A percentile compares a stretch with the other conserved stretches of the same genome.
Conservation (phyloP, 345 rosid genomes). For the Noccaea bulbosa region DNA sequence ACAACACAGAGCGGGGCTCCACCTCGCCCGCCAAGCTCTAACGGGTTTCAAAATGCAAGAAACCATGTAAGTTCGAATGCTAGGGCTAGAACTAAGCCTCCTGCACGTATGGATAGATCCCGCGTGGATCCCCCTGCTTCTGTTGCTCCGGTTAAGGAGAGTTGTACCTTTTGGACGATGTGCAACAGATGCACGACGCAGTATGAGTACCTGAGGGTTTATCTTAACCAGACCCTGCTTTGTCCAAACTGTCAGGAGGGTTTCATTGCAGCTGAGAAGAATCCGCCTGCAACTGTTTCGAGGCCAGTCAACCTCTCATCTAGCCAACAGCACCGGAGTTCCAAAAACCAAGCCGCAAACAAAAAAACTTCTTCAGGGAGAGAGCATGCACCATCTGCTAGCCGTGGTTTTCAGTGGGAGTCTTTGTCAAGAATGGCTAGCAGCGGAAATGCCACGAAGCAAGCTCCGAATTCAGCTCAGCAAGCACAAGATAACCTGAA, state of each 20-base stretch:
- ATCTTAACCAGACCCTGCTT: constrained; percentile 74
- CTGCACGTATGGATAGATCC: constrained; percentile 35
- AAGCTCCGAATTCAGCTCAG: constrained; percentile 47
- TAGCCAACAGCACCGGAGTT: constrained; percentile 53
- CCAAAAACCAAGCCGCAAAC: constrained; percentile 43
- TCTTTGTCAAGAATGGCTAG: constrained; percentile 47
- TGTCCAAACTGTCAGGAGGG: constrained; percentile 78
- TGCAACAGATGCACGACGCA: constrained; percentile 78
- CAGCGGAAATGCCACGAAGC: constrained; percentile 38
- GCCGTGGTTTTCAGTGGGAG: constrained; percentile 43
- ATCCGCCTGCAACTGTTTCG: constrained; percentile 63
- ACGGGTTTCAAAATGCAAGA: constrained; percentile 53
- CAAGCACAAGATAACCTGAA: constrained; percentile 48
- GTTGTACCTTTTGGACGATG: constrained; percentile 83
- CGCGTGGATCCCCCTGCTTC: constrained; percentile 35
- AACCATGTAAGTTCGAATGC: constrained; percentile 40
- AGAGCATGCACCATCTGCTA: constrained; percentile 44
- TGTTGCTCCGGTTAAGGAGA: constrained; percentile 46
- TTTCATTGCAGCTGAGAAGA: constrained; percentile 70
- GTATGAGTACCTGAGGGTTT: constrained; percentile 75
- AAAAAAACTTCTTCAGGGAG: constrained; percentile 38
- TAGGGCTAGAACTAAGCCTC: constrained; percentile 39
- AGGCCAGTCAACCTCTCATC: constrained; percentile 50
- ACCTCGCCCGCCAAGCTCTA: constrained; percentile 46
- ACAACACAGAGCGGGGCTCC: constrained; percentile 45